These are phyloP conservation scores for Moelleriella libera DNA, from an alignment of 2,329 filamentous ascomycete genomes.

Conservation along the genomic window DNA sequence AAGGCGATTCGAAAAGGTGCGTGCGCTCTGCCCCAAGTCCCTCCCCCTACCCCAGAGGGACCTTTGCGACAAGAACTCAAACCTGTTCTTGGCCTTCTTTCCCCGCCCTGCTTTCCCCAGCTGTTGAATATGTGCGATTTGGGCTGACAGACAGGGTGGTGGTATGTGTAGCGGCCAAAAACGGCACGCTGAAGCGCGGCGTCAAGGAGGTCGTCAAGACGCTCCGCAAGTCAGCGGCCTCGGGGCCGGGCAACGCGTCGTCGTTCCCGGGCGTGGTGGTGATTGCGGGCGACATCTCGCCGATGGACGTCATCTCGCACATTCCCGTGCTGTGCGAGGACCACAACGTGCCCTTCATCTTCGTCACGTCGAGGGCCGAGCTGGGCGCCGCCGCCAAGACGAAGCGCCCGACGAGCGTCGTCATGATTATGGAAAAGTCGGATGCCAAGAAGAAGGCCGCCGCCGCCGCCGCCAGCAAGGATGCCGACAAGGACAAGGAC, in stretches of 20 bases:
- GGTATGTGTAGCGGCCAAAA: conserved; percentile 61
- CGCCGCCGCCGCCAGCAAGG: conserved; percentile 15
- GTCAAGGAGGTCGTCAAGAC: conserved; percentile 99
- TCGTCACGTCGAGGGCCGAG: conserved; percentile 82
- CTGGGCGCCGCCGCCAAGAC: conserved; percentile 87
- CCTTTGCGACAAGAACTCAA: not conserved
- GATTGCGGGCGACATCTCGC: conserved; percentile 93
- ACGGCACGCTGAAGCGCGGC: conserved; percentile 90
- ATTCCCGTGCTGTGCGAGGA: conserved; percentile 97
- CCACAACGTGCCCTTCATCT: conserved; percentile 94
- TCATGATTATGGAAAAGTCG: conserved; percentile 62
- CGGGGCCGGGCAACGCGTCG: conserved; percentile 44
- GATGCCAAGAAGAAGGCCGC: conserved; percentile 29
- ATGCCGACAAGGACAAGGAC: conserved; percentile 28
- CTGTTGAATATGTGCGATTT: not conserved
- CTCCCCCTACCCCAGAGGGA: not conserved
- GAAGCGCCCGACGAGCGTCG: conserved; percentile 91
- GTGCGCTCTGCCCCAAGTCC: conserved; percentile 7
- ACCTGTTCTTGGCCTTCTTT: too few species aligned
- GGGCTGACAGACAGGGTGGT: not conserved
- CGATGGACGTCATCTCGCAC: conserved; percentile 97
- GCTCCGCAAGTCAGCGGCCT: conserved; percentile 75
- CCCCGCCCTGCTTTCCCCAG: not conserved
- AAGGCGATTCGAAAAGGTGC: conserved; percentile 43
- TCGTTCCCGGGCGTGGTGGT: conserved; percentile 65